Evolutionary conservation across 2,329 filamentous ascomycete genomes (phyloP), one percentile per base, ranked within the genome.

Genomic region (Aschersonia sp.): DNA sequence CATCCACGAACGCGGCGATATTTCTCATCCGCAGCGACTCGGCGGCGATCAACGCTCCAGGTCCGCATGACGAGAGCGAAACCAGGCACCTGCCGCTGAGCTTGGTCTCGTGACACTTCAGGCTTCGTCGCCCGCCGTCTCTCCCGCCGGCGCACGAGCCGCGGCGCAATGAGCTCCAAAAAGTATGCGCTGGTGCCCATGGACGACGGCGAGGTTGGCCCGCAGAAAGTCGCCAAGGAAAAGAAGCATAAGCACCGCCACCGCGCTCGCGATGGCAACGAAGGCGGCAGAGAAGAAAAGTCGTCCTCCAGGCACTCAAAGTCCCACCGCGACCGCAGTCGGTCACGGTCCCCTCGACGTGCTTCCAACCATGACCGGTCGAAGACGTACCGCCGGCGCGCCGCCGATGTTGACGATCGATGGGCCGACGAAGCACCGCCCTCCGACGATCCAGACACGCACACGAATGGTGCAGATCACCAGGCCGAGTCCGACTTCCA

Each of bases 341-440:
- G 63, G 48, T 66, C 64, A 2, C 56, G 58, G 43, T 68, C 67
- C 5, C 55, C 61, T 12, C 49, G 44, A 3, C 49, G 43, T 4
- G 54, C 56, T 14, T 60, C 59, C 11, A 54, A 56, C 7, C 52
- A 47, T 32, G 60, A 58, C 31, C 64, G 61, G 12, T 60, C 66
- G 2, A 72, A 68, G 50, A 62, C 66, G 30, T 68, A 70, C 48
- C 66, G 65, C 48, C 68, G 58, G 59, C 62, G 63, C 59, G 62
- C 66, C 53, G 51, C 62, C 35, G 77, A 84, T 52, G 82, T 83
- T 53, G 83, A 88, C 44, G 83, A 88, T 57, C 71, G 84, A 47
- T 94, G 87, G 87, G 87, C 81, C 1, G 86, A 92, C 55, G 84
- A 89, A 58, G 84, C 86, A 55, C 68, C 69, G 30, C 60, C 62